These are phyloP conservation scores for Leishmania arabica DNA, from an alignment of 208 protist genomes.

Conservation along the genomic window DNA sequence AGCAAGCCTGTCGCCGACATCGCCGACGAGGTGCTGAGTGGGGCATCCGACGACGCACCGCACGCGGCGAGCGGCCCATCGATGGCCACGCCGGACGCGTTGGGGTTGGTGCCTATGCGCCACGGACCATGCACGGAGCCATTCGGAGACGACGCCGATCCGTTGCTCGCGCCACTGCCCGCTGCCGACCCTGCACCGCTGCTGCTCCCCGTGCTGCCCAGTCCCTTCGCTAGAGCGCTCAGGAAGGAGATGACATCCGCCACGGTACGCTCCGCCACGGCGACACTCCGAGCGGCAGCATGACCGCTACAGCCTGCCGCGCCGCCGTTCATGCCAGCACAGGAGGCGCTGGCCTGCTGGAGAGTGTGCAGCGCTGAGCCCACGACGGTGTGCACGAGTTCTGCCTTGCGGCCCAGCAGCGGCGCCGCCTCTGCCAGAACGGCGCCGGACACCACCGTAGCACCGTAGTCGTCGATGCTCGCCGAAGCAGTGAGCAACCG, in stretches of 20 bases:
- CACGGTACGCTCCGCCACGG: conserved; percentile 28
- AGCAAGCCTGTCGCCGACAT: conserved; percentile 12
- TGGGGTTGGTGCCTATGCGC: conserved; percentile 8
- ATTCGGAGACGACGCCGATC: neutral
- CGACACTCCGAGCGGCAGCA: neutral
- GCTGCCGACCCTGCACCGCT: neutral
- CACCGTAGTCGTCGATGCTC: neutral
- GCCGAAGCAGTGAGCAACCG: conserved; percentile 5
- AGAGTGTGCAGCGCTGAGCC: conserved; percentile 21
- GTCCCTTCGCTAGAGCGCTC: conserved; percentile 51
- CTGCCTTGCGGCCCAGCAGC: conserved; percentile 30
- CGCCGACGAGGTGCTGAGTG: neutral
- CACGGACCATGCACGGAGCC: neutral
- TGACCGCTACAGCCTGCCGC: neutral
- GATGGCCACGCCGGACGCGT: conserved; percentile 2
- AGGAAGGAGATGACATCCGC: conserved; percentile 60
- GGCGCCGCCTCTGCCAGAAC: conserved; percentile 18
- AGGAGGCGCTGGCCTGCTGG: conserved; percentile 19
- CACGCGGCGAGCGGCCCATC: neutral
- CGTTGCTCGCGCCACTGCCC: neutral
- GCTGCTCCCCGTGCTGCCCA: conserved; percentile 8
- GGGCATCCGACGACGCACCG: neutral
- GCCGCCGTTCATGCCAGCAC: neutral
- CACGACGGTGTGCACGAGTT: conserved; percentile 25
- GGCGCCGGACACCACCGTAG: neutral